Conservation (phyloP, 2,329 filamentous ascomycete species). For the Talaromyces sp. region DNA sequence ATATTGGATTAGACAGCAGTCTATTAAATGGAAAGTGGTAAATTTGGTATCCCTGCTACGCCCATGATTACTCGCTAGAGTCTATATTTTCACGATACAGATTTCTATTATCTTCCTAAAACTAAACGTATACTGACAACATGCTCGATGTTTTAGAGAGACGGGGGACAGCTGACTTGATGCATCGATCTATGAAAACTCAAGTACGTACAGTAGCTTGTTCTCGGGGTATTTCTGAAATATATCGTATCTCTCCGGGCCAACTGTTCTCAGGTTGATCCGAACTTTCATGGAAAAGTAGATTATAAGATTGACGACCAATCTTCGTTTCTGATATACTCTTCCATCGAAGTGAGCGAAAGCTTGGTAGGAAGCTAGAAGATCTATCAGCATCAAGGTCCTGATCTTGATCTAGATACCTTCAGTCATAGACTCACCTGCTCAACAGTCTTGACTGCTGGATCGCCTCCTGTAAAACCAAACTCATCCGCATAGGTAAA, state of each 20-base stretch:
- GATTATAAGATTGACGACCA: background rate
- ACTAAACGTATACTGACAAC: background rate
- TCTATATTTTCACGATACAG: background rate
- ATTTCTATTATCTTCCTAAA: background rate
- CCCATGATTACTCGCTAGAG: background rate
- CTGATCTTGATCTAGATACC: background rate
- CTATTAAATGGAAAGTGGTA: background rate
- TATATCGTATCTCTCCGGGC: background rate
- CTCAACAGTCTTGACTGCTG: background rate
- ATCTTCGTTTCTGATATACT: background rate
- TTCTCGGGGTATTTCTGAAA: background rate
- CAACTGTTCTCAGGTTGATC: background rate
- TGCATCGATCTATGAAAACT: background rate
- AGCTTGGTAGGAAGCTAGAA: conserved; percentile 1
- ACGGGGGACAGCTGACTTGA: background rate
- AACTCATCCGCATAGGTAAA: background rate
- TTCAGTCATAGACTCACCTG: background rate
- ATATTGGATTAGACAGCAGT: background rate
- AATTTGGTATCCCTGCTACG: background rate
- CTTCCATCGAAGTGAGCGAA: conserved; percentile 7
- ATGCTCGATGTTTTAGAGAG: background rate
- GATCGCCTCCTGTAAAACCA: conserved; percentile 5
- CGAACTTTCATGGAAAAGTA: background rate
- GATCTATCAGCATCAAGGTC: background rate
- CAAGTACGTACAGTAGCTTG: background rate